Conservation (phyloP, 495 filamentous ascomycete species). For the Penicillium macrosclerotiorum region DNA sequence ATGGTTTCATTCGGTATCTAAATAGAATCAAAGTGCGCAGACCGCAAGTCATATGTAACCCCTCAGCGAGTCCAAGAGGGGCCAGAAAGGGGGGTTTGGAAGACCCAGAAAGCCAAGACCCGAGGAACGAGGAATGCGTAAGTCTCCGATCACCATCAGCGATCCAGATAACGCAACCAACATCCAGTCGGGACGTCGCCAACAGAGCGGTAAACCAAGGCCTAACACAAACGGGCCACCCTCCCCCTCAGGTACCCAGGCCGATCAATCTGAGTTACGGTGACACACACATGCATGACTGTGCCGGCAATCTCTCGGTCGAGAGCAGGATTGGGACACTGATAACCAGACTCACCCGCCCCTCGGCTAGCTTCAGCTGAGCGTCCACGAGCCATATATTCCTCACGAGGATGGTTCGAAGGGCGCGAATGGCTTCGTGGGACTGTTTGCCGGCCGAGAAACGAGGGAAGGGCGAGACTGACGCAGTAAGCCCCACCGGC, state of each 20-base stretch:
- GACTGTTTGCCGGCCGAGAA: conserved; percentile 16
- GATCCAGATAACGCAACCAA: conserved; percentile 30
- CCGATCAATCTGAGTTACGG: not conserved
- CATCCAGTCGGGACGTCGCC: conserved; percentile 23
- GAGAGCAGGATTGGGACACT: conserved; percentile 1
- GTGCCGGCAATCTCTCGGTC: not conserved
- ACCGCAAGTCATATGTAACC: conserved; percentile 6
- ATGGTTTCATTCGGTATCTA: conserved; percentile 26
- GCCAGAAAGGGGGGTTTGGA: conserved; percentile 1
- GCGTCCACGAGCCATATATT: not conserved
- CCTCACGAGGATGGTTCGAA: not conserved
- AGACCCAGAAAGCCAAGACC: conserved; percentile 11
- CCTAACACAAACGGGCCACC: not conserved
- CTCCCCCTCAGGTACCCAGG: not conserved
- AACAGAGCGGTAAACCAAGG: not conserved
- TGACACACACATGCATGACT: not conserved
- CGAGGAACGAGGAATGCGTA: conserved; percentile 17
- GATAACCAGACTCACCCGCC: too few species aligned
- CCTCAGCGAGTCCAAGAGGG: not conserved
- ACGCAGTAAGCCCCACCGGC: conserved; percentile 17
- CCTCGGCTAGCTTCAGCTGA: conserved; percentile 1
- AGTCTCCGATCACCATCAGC: conserved; percentile 17
- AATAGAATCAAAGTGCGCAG: conserved; percentile 10
- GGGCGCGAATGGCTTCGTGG: too few species aligned
- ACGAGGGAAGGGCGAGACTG: not conserved